Conservation (phyloP, 2,329 filamentous ascomycete species). For the Colletotrichum gigasporum region DNA sequence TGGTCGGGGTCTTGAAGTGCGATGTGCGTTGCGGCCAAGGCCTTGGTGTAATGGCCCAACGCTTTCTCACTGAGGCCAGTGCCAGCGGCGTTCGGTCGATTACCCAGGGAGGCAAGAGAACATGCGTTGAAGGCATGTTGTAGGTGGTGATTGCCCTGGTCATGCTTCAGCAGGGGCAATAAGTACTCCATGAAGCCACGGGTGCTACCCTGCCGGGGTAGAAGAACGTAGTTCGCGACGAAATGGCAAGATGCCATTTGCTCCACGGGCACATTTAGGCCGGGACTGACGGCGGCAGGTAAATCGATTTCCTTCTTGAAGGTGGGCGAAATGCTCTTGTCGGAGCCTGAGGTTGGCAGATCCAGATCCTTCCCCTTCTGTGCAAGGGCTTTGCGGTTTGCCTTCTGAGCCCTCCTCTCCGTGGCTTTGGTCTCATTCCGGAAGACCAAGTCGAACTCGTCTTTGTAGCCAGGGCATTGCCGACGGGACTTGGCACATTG, state of each 20-base stretch:
- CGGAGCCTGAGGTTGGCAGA: conserved; percentile 36
- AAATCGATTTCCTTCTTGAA: conserved; percentile 34
- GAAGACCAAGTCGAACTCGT: conserved; percentile 78
- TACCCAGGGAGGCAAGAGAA: conserved; percentile 65
- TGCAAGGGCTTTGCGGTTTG: conserved; percentile 56
- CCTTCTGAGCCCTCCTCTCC: conserved; percentile 68
- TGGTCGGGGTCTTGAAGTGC: conserved; percentile 61
- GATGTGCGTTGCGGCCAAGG: conserved; percentile 60
- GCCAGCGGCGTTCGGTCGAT: conserved; percentile 51
- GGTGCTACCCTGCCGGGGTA: conserved; percentile 59
- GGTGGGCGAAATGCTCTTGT: conserved; percentile 31
- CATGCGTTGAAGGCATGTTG: conserved; percentile 68
- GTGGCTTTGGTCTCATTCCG: conserved; percentile 77
- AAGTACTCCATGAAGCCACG: conserved; percentile 69
- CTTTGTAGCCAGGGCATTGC: conserved; percentile 73
- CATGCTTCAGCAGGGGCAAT: conserved; percentile 61
- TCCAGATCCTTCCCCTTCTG: conserved; percentile 44
- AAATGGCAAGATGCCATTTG: conserved; percentile 69
- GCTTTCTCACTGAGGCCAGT: conserved; percentile 50
- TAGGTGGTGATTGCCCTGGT: conserved; percentile 56
- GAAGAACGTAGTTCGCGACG: conserved; percentile 67
- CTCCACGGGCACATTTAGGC: conserved; percentile 58
- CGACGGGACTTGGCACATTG: conserved; percentile 72
- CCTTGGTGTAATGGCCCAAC: conserved; percentile 63
- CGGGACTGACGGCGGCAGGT: conserved; percentile 39